Percentiles rank a stretch among this genome's conserved stretches.
These are phyloP conservation scores for Umbellularia californica DNA, from an alignment of 164 flowering plant species.

Conservation along the genomic window DNA sequence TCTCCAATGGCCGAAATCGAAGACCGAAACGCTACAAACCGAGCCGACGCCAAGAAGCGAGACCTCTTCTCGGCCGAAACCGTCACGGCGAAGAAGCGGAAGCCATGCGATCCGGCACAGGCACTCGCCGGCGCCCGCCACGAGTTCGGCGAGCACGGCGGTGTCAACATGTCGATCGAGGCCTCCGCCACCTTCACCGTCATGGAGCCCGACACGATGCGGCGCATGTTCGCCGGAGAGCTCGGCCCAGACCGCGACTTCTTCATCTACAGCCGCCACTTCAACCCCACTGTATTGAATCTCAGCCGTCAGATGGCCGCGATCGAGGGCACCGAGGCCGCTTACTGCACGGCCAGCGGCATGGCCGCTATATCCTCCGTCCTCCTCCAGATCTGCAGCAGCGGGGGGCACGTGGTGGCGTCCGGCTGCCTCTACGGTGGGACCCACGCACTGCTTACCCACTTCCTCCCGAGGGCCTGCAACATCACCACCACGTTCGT, in stretches of 20 bases:
- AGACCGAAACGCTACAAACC: background rate
- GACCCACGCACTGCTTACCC: slow-evolving; percentile 78
- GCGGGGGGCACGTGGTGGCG: slow-evolving; percentile 84
- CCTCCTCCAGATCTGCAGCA: slow-evolving; percentile 66
- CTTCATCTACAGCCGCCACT: slow-evolving; percentile 96
- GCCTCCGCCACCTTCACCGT: slow-evolving; percentile 98
- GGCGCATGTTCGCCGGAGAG: slow-evolving; percentile 85
- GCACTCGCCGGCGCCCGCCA: slow-evolving; percentile 68
- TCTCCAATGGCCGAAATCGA: background rate
- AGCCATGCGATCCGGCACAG: slow-evolving; percentile 51
- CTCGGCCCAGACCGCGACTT: slow-evolving; percentile 93
- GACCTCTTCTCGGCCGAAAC: background rate
- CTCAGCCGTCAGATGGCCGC: slow-evolving; percentile 95
- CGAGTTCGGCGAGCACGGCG: slow-evolving; percentile 97
- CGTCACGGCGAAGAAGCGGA: background rate
- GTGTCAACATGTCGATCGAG: slow-evolving; percentile 98
- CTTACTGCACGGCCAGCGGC: slow-evolving; percentile 92
- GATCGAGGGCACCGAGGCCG: slow-evolving; percentile 91
- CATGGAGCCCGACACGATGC: slow-evolving; percentile 92
- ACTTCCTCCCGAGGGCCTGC: slow-evolving; percentile 66
- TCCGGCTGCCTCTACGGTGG: slow-evolving; percentile 76
- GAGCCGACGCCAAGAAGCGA: background rate
- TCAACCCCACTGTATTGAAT: slow-evolving; percentile 85
- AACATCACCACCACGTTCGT: slow-evolving; percentile 81
- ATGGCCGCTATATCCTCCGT: slow-evolving; percentile 89